Conservation (phyloP, 768 basidiomycete genomes). For the Chalciporus chontae region DNA sequence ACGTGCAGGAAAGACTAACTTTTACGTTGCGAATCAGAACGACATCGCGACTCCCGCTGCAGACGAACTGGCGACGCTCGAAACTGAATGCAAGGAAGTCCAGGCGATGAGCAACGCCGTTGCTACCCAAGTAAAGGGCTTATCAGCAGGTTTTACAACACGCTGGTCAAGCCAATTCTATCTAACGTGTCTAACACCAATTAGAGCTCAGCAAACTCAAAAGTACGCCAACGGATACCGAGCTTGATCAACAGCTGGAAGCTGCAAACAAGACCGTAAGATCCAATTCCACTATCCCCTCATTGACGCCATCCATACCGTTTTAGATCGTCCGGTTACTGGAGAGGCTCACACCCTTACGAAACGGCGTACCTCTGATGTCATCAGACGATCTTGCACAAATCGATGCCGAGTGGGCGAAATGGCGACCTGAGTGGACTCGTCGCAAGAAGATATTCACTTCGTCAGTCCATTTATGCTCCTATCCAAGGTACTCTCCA, state of each 20-base stretch:
- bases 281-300: conserved; percentile 8
- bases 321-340: conserved; percentile 47
- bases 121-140: conserved; percentile 47
- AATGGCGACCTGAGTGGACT: conserved; percentile 82
- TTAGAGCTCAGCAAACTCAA: conserved; percentile 66
- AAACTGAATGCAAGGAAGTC: conserved; percentile 51
- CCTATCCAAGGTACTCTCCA: not conserved
- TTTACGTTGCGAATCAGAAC: conserved; percentile 84
- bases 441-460: conserved; percentile 68
- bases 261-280: conserved; percentile 52
- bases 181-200: conserved; percentile 18
- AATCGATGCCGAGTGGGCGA: conserved; percentile 71
- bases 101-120: conserved; percentile 59
- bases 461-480: conserved; percentile 22
- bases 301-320: conserved; percentile 2
- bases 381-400: conserved; percentile 66
- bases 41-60: conserved; percentile 62
- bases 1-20: conserved; percentile 69
- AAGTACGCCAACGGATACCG: conserved; percentile 63
- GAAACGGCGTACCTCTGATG: conserved; percentile 58
- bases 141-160: conserved; percentile 26
- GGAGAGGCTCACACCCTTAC: conserved; percentile 58
- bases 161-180: not conserved
- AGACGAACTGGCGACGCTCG: conserved; percentile 57
- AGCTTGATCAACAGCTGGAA: conserved; percentile 55